Conservation (phyloP, 345 rosid species). For the sweet orange (Citrus sinensis) region DNA sequence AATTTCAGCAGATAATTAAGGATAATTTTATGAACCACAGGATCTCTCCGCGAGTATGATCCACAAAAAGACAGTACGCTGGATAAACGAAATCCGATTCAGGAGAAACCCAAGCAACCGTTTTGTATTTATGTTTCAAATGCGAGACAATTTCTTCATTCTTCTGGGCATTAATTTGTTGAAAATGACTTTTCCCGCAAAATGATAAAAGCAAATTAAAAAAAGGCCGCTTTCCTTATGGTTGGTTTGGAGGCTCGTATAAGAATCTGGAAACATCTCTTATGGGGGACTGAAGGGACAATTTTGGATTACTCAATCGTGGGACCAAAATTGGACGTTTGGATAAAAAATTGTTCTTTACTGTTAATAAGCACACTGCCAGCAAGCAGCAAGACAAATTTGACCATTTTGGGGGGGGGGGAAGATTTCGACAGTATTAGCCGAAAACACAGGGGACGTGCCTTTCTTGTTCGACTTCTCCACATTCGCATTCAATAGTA, state of each 20-base stretch:
- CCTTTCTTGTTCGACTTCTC: too few relatives aligned
- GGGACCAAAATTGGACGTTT: not conserved
- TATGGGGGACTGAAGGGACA: not conserved
- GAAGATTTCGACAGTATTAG: not conserved
- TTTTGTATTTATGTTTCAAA: not conserved
- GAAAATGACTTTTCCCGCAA: not conserved
- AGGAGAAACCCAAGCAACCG: not conserved
- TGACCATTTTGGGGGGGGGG: not conserved
- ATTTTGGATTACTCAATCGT: not conserved
- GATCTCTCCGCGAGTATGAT: too few relatives aligned
- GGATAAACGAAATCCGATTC: not conserved
- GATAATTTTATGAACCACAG: too few relatives aligned
- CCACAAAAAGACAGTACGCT: too few relatives aligned
- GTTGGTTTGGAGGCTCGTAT: not conserved
- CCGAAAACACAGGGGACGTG: not conserved
- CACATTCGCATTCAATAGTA: too few relatives aligned
- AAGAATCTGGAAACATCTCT: not conserved
- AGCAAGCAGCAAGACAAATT: not conserved
- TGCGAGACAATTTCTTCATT: not conserved
- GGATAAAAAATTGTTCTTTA: not conserved
- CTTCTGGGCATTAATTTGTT: not conserved
- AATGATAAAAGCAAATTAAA: not conserved
- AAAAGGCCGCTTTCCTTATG: not conserved
- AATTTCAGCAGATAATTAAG: too few relatives aligned
- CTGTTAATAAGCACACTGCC: not conserved